phyloP scores from a whole-genome alignment of 768 basidiomycete genomes.

The Baorangia bicolor region DNA sequence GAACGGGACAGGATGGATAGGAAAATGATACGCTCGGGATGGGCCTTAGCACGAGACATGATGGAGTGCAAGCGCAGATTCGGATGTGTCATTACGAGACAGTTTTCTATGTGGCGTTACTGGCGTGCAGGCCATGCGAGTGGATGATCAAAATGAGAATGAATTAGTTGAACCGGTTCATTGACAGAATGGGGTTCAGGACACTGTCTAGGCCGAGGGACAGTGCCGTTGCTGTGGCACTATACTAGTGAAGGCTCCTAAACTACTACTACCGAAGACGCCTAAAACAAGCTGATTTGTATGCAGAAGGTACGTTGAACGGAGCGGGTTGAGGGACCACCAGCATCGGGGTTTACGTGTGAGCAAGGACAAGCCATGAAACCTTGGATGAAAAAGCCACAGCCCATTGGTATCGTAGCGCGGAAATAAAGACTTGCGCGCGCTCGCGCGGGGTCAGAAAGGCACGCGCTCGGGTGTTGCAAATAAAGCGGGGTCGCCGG shows the following conservation, averaged over 20 bases:
- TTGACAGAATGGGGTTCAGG: constrained; percentile 21
- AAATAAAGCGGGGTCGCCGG: constrained; percentile 28
- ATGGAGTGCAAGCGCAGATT: not conserved
- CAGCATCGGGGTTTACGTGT: constrained; percentile 31
- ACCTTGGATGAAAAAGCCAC: constrained; percentile 13
- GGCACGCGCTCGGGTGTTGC: constrained; percentile 23
- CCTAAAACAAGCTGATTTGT: constrained; percentile 21
- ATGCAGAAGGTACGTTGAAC: constrained; percentile 8
- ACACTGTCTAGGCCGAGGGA: constrained; percentile 11
- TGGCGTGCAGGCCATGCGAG: constrained; percentile 20
- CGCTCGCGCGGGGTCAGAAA: constrained; percentile 20
- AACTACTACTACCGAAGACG: constrained; percentile 21
- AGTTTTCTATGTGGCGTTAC: constrained; percentile 11
- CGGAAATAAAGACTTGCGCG: constrained; percentile 26
- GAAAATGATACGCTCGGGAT: constrained; percentile 7
- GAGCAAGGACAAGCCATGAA: constrained; percentile 9
- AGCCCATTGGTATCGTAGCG: constrained; percentile 13
- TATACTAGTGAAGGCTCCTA: constrained; percentile 11
- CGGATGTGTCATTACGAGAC: constrained; percentile 24
- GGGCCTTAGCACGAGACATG: constrained; percentile 7
- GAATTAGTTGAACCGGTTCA: constrained; percentile 6
- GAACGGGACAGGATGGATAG: constrained; percentile 6
- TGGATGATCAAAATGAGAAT: constrained; percentile 15
- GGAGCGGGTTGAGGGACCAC: constrained; percentile 9
- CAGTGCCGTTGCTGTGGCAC: constrained; percentile 16